Evolutionary conservation across 768 basidiomycete genomes (phyloP), one percentile per base, ranked within the genome.

Genomic region (Suillus weaverae): DNA sequence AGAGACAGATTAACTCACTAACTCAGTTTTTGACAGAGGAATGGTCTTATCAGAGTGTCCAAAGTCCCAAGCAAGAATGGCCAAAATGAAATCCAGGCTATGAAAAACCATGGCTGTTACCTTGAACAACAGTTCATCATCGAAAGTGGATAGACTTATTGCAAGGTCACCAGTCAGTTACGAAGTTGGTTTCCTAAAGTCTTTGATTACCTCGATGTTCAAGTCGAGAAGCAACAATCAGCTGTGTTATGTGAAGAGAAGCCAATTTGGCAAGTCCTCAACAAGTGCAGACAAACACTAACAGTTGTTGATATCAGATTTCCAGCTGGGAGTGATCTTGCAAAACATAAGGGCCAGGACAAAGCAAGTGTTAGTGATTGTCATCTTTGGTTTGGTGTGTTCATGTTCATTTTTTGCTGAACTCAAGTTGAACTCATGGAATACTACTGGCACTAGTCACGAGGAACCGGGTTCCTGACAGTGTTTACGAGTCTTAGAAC

Each of bases 371-470:
- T 46, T 20, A 46, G 18, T 13, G 60, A 61, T 32, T 43, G 41
- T 43, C 43, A 43, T n/a, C 60, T 61, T 10, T 61, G 60, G 60
- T 61, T 61, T 22, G 60, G 30, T 61, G 18, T 2, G 60, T 61
- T 43, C 26, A 4, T 4, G 0, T 36, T 26, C 4, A 16, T 30
- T 30, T 44, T 26, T 39, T 44, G 16, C 20, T 43, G 22, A 8
- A 1, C n/a, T 44, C 41, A 43, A 18, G 18, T 43, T 43, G 43
- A 4, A 10, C 43, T n/a, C 20, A 44, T n/a, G 4, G 4, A 44
- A 46, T 46, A n/a, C 11, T 22, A 46, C n/a, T n/a, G 10, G 44
- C 38, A n/a, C 9, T 20, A 61, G 60, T 61, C 13, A 61, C 30
- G 8, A 46, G 43, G 33, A 61, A 43, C 14, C 43, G 30, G 20